phyloP scores from a whole-genome alignment of 306 rosid species.

The Prunus dulcis region DNA sequence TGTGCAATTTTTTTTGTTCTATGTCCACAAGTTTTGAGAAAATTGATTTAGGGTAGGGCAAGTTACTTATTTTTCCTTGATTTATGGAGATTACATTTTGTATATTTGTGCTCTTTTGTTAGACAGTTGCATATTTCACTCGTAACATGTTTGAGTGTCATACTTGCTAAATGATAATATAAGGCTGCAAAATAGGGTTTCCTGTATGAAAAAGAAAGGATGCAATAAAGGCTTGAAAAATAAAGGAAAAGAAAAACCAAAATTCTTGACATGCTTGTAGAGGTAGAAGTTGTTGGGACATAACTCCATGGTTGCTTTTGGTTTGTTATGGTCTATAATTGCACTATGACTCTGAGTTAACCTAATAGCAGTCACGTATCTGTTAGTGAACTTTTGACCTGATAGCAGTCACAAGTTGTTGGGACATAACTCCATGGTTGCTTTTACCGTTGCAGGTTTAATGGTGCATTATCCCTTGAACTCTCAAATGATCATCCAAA shows the following conservation, averaged over 20 bases:
- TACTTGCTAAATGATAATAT: background rate
- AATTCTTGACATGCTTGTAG: background rate
- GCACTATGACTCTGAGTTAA: background rate
- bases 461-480: conserved; percentile 86
- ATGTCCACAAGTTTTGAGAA: background rate
- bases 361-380: conserved; percentile 5
- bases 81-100: background rate
- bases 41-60: background rate
- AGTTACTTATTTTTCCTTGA: background rate
- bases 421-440: background rate
- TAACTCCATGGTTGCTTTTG: background rate
- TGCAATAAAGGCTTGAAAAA: background rate
- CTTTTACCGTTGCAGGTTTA: conserved; percentile 58
- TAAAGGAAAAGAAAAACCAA: background rate
- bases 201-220: background rate
- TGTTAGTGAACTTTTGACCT: background rate
- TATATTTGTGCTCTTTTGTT: background rate
- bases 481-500: conserved; percentile 92
- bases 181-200: background rate
- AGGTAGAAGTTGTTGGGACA: background rate
- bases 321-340: no score
- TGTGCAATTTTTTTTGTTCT: background rate
- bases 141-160: background rate
- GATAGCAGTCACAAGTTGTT: background rate
- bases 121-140: background rate